These are phyloP conservation scores for Gentiana macrophylla DNA, from an alignment of 257 asterid genomes.

Conservation along the genomic window DNA sequence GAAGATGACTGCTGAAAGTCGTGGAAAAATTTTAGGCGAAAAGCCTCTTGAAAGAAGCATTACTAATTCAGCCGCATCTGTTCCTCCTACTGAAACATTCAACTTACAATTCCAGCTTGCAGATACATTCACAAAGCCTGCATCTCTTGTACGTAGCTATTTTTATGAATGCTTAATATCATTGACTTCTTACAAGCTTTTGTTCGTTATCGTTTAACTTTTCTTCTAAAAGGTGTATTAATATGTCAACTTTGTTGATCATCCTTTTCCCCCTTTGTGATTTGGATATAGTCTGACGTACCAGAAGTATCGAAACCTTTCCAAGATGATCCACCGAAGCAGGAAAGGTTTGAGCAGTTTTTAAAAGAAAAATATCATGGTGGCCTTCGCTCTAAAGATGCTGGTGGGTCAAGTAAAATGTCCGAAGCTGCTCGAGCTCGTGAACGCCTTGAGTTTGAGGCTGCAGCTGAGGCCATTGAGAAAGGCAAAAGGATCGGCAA, in stretches of 20 bases:
- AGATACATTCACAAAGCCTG: conserved; percentile 74
- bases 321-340: conserved; percentile 69
- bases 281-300: conserved; percentile 41
- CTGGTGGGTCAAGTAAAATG: conserved; percentile 79
- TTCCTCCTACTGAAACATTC: conserved; percentile 42
- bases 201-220: too few relatives aligned
- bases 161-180: too few relatives aligned
- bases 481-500: conserved; percentile 44
- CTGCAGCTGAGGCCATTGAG: conserved; percentile 56
- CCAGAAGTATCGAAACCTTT: conserved; percentile 53
- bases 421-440: conserved; percentile 99
- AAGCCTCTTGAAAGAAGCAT: conserved; percentile 64
- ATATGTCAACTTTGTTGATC: background rate
- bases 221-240: too few relatives aligned
- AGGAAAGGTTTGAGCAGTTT: conserved; percentile 86
- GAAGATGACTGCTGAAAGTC: conserved; percentile 77
- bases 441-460: conserved; percentile 86
- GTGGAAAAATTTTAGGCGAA: conserved; percentile 87
- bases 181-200: background rate
- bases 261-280: conserved; percentile 10
- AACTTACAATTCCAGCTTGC: conserved; percentile 63
- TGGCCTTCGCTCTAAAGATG: conserved; percentile 80
- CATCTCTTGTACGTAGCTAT: conserved; percentile 59
- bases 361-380: conserved; percentile 91
- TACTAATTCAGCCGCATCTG: conserved; percentile 37